These are phyloP conservation scores for Globisporangium megalacanthum DNA, from an alignment of 352 stramenopile genomes.

Conservation along the genomic window DNA sequence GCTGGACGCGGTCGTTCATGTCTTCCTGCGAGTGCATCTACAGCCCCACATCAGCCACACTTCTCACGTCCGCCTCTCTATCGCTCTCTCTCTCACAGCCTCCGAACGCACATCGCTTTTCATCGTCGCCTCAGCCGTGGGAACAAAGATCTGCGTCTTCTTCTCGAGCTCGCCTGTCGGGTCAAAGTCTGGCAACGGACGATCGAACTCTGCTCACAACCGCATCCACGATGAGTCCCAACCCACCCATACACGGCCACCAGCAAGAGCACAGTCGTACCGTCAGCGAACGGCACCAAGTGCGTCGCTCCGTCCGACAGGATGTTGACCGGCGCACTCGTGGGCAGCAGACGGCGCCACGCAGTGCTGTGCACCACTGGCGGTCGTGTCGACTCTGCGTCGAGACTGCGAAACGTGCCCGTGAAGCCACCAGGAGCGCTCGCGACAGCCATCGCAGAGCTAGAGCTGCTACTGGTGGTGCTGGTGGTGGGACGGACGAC, in stretches of 20 bases:
- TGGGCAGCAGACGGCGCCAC: slow-evolving; percentile 20
- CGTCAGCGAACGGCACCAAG: slow-evolving; percentile 9
- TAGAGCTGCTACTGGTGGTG: background rate
- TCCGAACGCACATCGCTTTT: slow-evolving; percentile 28
- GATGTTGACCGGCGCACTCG: slow-evolving; percentile 21
- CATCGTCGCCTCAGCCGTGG: slow-evolving; percentile 19
- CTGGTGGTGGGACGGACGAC: slow-evolving; percentile 1
- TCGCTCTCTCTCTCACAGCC: no score
- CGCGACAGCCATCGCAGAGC: background rate
- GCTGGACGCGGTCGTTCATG: slow-evolving; percentile 8
- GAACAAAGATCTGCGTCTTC: slow-evolving; percentile 17
- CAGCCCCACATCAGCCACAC: background rate
- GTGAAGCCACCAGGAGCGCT: no score
- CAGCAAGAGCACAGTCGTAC: slow-evolving; percentile 2
- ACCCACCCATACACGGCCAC: background rate
- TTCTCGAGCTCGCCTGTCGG: slow-evolving; percentile 20
- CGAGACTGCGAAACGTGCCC: background rate
- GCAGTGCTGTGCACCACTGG: slow-evolving; percentile 20
- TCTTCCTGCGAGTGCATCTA: slow-evolving; percentile 6
- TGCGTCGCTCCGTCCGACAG: slow-evolving; percentile 8
- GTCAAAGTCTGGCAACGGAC: slow-evolving; percentile 36
- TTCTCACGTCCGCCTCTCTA: background rate
- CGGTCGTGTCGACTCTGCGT: slow-evolving; percentile 1
- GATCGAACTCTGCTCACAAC: slow-evolving; percentile 24
- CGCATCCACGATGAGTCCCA: background rate